A percentile compares a stretch with the other conserved stretches of the same genome.
Evolutionary conservation across 2,329 filamentous ascomycete genomes (phyloP).

Genomic region (Esteya vermicola): DNA sequence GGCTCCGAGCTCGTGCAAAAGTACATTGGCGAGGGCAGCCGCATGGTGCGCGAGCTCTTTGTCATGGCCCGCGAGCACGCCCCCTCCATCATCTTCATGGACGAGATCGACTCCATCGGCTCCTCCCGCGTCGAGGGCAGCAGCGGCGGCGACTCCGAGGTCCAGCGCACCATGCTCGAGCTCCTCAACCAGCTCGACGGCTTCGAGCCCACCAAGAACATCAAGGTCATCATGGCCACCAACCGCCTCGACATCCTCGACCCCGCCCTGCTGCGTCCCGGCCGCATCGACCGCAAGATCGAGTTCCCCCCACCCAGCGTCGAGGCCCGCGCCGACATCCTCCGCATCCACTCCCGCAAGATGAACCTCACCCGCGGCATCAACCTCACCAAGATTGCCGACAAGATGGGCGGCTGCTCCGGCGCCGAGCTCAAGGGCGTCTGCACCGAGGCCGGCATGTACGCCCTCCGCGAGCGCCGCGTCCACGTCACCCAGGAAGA

Average conservation of each 20-base stretch:
- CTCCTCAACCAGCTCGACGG: conserved; percentile 96
- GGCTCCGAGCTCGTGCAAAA: conserved; percentile 96
- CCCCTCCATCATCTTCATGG: conserved; percentile 99
- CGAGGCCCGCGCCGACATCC: conserved; percentile 91
- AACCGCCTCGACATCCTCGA: conserved; percentile 97
- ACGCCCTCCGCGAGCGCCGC: conserved; percentile 82
- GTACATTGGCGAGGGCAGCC: conserved; percentile 94
- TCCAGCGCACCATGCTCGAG: conserved; percentile 97
- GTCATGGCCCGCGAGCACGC: conserved; percentile 98
- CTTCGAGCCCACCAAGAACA: conserved; percentile 98
- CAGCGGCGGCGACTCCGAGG: conserved; percentile 90
- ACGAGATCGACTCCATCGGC: conserved; percentile 98
- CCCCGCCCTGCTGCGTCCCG: conserved; percentile 85
- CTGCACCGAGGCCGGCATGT: conserved; percentile 98
- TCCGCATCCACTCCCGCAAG: conserved; percentile 91
- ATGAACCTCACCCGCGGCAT: conserved; percentile 98
- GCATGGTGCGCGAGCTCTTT: conserved; percentile 98
- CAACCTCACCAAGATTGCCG: conserved; percentile 94
- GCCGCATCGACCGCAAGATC: conserved; percentile 96
- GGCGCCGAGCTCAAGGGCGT: conserved; percentile 97
- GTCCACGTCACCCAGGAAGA: conserved; percentile 99
- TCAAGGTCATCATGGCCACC: conserved; percentile 99
- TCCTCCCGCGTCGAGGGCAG: conserved; percentile 93
- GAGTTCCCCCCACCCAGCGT: conserved; percentile 96
- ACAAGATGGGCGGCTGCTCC: conserved; percentile 99